Base-by-base conservation (phyloP, 257 asterid genomes). In the Galeopsis tetrahit region DNA sequence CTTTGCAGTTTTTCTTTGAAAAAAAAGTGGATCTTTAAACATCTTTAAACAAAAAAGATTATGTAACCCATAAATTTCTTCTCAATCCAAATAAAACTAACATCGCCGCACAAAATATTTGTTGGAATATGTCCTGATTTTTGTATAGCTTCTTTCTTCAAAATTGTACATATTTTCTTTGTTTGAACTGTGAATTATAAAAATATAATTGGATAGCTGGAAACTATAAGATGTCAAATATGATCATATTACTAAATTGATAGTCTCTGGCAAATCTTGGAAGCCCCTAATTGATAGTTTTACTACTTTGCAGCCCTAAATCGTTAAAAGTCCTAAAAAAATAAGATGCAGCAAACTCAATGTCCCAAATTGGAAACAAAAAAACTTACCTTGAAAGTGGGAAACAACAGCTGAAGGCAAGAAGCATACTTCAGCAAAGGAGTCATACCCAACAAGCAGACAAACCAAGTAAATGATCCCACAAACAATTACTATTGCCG, bases 371-470 rank as follows among this genome's bases (percentile, higher is more conserved):
- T n/a, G n/a, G n/a, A n/a, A n/a, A n/a, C n/a, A n/a, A n/a, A n/a
- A n/a, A n/a, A 21, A 42, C 14, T 70, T 75, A 89, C 98, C 98
- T 88, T 95, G 96, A 79, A 92, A 95, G 46, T 69, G 89, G 71
- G 97, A 87, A 79, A 95, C 82, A 59, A 92, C 91, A 63, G 88
- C 93, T 42, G 91, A 83, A 17, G 98, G 99, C 88, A 73, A 86
- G 88, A 92, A 95, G 80, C 99, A 95, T 55, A 92, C 97, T 91
- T 88, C 98, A 39, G 74, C 77, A 60, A 82, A 95, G 17, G 97
- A 90, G 82, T 95, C 99, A 67, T 95, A 95, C n/a, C 99, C 99
- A 73, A 83, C 85, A 55, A 95, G 75, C 75, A 92, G 86, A 72
- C 98, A 88, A 69, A 92, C 84, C 86, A 95, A 79, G 87, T 90